Conservation (phyloP, 768 basidiomycete species). For the Mycena olivaceomarginata region DNA sequence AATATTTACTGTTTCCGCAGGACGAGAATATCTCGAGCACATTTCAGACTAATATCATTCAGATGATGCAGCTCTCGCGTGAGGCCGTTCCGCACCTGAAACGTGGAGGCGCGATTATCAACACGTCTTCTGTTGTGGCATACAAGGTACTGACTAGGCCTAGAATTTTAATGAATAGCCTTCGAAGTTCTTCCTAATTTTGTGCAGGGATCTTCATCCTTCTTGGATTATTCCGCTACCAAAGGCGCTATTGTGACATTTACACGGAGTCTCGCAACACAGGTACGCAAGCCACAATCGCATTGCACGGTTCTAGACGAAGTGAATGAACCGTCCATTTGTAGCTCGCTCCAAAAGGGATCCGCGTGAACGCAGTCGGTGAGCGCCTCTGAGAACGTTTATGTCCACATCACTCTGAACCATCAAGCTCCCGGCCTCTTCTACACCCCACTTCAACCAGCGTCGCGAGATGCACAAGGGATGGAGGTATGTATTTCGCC, state of each 20-base stretch:
- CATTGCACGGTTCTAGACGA: too few relatives aligned
- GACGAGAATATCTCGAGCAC: constrained; percentile 72
- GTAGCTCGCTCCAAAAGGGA: constrained; percentile 1
- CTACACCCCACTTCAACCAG: constrained; percentile 75
- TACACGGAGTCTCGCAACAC: constrained; percentile 71
- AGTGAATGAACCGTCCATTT: not conserved
- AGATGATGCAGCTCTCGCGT: constrained; percentile 76
- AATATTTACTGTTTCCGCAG: constrained; percentile 57
- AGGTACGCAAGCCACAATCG: constrained; percentile 44
- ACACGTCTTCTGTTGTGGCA: constrained; percentile 76
- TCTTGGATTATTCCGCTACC: constrained; percentile 73
- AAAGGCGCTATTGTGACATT: constrained; percentile 79
- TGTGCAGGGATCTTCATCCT: constrained; percentile 25
- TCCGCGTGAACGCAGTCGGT: constrained; percentile 2
- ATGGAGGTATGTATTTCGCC: constrained; percentile 62
- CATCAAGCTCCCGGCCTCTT: constrained; percentile 68
- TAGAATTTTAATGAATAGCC: too few relatives aligned
- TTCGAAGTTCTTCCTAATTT: too few relatives aligned
- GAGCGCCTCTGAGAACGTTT: not conserved
- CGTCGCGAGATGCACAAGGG: constrained; percentile 70
- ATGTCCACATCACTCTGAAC: not conserved
- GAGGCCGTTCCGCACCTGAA: constrained; percentile 75
- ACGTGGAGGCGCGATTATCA: constrained; percentile 76
- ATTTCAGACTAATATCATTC: constrained; percentile 75
- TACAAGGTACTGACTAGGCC: constrained; percentile 55